These are phyloP conservation scores for Gastrolobium villosum DNA, from an alignment of 306 rosid genomes.

Conservation along the genomic window DNA sequence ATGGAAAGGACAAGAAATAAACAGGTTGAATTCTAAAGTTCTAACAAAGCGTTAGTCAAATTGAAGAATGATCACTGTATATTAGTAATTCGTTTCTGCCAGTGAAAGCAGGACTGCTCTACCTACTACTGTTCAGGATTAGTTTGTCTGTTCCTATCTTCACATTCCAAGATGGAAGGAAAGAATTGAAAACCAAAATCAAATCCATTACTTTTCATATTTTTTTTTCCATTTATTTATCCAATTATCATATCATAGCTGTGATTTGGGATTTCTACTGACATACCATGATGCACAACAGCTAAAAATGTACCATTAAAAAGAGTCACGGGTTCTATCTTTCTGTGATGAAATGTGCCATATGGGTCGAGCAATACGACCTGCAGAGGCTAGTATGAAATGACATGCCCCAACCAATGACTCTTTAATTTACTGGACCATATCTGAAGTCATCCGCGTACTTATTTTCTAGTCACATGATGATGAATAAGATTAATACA, in stretches of 20 bases:
- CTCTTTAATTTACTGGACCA: conserved; percentile 41
- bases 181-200: conserved; percentile 30
- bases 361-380: conserved; percentile 46
- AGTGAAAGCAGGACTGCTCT: conserved; percentile 42
- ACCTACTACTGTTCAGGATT: conserved; percentile 44
- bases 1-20: conserved; percentile 8
- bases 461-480: conserved; percentile 18
- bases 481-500: neutral
- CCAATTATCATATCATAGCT: conserved; percentile 30
- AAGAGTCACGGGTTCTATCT: conserved; percentile 63
- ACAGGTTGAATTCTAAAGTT: conserved; percentile 14
- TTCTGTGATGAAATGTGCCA: conserved; percentile 44
- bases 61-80: conserved; percentile 12
- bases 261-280: conserved; percentile 34
- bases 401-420: conserved; percentile 29
- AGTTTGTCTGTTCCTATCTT: conserved; percentile 43
- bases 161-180: conserved; percentile 48
- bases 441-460: conserved; percentile 45
- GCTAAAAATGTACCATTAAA: conserved; percentile 59
- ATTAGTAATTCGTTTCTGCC: conserved; percentile 38
- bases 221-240: conserved; percentile 24
- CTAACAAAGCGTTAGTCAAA: conserved; percentile 11
- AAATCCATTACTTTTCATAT: conserved; percentile 20
- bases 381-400: conserved; percentile 28
- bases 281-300: conserved; percentile 53